Evolutionary conservation across 2,329 filamentous ascomycete species (phyloP).

Genomic region (Simplicillium sp.): DNA sequence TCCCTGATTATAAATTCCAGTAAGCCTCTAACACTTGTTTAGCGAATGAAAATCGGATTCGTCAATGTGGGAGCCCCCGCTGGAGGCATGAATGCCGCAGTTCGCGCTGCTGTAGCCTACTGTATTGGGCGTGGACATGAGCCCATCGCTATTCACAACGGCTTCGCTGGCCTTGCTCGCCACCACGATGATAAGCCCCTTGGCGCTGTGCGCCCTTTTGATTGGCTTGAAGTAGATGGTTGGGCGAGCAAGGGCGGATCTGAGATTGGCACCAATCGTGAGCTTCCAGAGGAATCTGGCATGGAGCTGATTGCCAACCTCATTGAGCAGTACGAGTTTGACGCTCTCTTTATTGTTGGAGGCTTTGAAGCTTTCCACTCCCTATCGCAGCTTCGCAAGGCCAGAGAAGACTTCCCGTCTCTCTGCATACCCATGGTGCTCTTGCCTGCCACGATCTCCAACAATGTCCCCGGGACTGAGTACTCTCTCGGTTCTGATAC

Average conservation of each 20-base stretch:
- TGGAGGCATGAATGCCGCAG: constrained; percentile 96
- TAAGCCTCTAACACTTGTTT: constrained; percentile 16
- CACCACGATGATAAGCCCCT: constrained; percentile 79
- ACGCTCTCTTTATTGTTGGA: constrained; percentile 84
- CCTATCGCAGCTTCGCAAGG: constrained; percentile 76
- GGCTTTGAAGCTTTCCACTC: constrained; percentile 97
- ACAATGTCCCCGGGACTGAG: constrained; percentile 96
- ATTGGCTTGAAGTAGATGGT: constrained; percentile 88
- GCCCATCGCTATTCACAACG: constrained; percentile 88
- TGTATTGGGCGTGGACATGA: constrained; percentile 88
- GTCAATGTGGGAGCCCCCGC: constrained; percentile 95
- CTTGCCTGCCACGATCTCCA: constrained; percentile 93
- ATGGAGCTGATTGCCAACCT: constrained; percentile 74
- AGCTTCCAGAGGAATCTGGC: constrained; percentile 76
- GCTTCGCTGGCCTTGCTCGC: constrained; percentile 85
- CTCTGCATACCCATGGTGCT: constrained; percentile 90
- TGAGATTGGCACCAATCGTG: constrained; percentile 95
- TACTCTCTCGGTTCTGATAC: constrained; percentile 96
- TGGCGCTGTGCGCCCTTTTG: constrained; percentile 73
- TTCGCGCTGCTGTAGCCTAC: constrained; percentile 86
- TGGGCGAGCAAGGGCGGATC: constrained; percentile 97
- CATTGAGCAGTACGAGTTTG: constrained; percentile 79
- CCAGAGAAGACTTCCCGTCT: constrained; percentile 65
- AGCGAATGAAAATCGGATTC: constrained; percentile 89
- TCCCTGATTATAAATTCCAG: not conserved